Base-by-base conservation (phyloP, 129 eudicot species). In the Erigeron canadensis region DNA sequence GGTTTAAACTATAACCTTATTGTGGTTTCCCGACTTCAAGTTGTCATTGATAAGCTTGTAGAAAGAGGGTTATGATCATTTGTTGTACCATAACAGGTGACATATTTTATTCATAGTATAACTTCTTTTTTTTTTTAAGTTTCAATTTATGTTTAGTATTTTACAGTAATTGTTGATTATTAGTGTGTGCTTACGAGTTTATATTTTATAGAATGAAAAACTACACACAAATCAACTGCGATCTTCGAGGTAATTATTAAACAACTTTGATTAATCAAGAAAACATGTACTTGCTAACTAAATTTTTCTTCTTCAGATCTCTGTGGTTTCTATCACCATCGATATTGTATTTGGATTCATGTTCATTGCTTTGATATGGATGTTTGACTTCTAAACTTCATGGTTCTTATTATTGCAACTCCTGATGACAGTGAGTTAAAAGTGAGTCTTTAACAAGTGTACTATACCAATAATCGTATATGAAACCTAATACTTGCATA, bases 331-430 rank as follows among this genome's bases (percentile, higher is more conserved):
- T 12, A 86, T 86, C 80, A 86, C 88, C 67, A 86, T 86, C 65
- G 86, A 88, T 76, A 86, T 86, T 17, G 92, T 86, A 78, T 79
- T 88, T 57, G 96, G 96, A 63, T 86, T 88, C 78, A 48, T 88
- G 96, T 72, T 86, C 51, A 80, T 88, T 41, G 91, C 95, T 39
- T 56, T 88, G 81, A 88, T 88, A 54, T 88, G 95, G 95, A 81
- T 85, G 80, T 88, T 86, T 62, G 96, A 88, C 65, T 88, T 88
- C 83, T 80, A 91, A 10, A 91, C n/a, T 88, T 88, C 82, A 85
- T 88, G 95, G 86, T 88, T 61, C 80, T 88, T 75, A 83, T 88
- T 65, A 85, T 88, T 65, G 89, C 95, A 10, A 88, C 86, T 69
- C 75, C 86, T 8, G 86, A 88, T 22, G 95, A 88, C 48, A 91